Percentiles rank a stretch among this genome's conserved stretches.
Evolutionary conservation across 768 basidiomycete species (phyloP).

Genomic region (Tulasnella sp.): DNA sequence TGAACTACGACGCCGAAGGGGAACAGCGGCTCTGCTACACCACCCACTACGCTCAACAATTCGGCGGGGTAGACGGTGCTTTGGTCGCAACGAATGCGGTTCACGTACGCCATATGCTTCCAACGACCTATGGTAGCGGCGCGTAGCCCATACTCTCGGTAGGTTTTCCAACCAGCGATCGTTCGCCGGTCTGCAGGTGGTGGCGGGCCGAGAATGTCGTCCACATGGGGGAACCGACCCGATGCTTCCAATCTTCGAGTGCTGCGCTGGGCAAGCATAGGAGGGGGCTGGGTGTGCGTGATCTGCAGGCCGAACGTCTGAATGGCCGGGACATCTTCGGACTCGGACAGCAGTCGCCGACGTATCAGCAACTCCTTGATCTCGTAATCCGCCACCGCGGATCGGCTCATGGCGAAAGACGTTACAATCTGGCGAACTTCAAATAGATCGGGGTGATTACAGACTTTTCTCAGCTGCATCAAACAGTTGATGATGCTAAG

Average conservation of each 20-base stretch:
- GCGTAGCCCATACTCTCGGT: constrained; percentile 44
- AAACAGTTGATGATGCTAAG: constrained; percentile 39
- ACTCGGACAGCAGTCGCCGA: constrained; percentile 29
- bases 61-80: constrained; percentile 34
- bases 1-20: constrained; percentile 39
- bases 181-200: constrained; percentile 71
- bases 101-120: constrained; percentile 65
- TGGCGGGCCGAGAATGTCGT: constrained; percentile 50
- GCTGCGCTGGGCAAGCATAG: constrained; percentile 47
- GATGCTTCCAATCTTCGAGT: constrained; percentile 55
- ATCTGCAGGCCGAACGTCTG: constrained; percentile 59
- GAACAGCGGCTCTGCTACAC: constrained; percentile 41
- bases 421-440: constrained; percentile 38
- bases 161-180: constrained; percentile 58
- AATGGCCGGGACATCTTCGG: constrained; percentile 30
- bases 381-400: constrained; percentile 32
- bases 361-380: constrained; percentile 33
- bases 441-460: constrained; percentile 37
- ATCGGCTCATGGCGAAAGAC: constrained; percentile 35
- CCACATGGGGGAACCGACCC: constrained; percentile 43
- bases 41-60: constrained; percentile 30
- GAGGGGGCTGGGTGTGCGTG: constrained; percentile 45
- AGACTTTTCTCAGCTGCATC: constrained; percentile 38
- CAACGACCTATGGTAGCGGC: constrained; percentile 51
- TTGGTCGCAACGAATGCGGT: constrained; percentile 55